Evolutionary conservation across 192 early-diverging fungal species (phyloP).

Genomic region (Backusella westeae): DNA sequence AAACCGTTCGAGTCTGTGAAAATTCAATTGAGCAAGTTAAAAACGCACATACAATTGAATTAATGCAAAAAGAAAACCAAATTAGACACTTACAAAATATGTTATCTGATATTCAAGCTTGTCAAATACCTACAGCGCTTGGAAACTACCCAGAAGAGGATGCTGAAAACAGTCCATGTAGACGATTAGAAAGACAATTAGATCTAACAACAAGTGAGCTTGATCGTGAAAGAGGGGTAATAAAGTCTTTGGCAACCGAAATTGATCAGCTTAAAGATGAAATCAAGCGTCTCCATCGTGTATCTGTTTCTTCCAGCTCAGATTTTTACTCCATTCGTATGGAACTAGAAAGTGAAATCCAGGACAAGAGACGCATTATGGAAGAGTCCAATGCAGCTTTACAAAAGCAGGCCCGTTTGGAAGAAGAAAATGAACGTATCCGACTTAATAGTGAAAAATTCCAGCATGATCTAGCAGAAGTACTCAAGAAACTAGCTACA

Average conservation of each 20-base stretch:
- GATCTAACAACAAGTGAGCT: conserved; percentile 18
- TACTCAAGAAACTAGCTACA: neutral
- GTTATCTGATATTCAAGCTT: neutral
- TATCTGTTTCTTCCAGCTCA: neutral
- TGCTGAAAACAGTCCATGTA: neutral
- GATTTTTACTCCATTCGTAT: conserved; percentile 7
- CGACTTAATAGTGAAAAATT: neutral
- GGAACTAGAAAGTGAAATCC: conserved; percentile 21
- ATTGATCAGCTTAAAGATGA: conserved; percentile 1
- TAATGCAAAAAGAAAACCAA: conserved; percentile 25
- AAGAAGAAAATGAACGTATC: conserved; percentile 21
- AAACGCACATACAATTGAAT: conserved; percentile 24
- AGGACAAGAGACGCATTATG: conserved; percentile 24
- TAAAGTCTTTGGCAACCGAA: neutral
- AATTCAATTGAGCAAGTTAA: conserved; percentile 36
- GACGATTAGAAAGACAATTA: conserved; percentile 33
- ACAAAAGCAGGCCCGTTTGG: conserved; percentile 12
- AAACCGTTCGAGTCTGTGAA: conserved; percentile 44
- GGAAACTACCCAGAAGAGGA: neutral
- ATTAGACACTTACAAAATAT: conserved; percentile 25
- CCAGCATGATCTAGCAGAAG: conserved; percentile 8
- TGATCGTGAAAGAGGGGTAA: neutral
- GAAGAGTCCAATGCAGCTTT: conserved; percentile 23
- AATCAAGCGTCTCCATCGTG: neutral
- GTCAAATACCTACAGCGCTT: neutral